Evolutionary conservation across 257 asterid species (phyloP).

Genomic region (Leptodermis oblonga): DNA sequence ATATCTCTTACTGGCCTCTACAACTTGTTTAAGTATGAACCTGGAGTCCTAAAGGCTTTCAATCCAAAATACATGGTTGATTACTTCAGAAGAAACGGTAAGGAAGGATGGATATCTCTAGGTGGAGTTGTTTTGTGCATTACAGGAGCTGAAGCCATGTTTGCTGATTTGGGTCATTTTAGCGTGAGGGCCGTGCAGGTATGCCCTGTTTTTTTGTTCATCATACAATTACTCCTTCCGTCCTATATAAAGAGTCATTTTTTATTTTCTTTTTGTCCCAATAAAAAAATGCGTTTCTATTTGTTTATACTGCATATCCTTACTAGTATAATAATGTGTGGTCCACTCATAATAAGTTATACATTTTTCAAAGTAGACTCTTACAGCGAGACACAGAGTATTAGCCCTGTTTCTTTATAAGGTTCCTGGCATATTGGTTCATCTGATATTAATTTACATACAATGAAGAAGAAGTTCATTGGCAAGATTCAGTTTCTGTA

Average conservation of each 20-base stretch:
- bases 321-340: no score
- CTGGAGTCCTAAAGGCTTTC: slow-evolving; percentile 42
- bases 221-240: not conserved
- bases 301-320: no score
- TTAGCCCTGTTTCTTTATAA: no score
- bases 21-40: slow-evolving; percentile 46
- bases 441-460: not conserved
- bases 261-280: not conserved
- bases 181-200: slow-evolving; percentile 62
- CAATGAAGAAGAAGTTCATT: no score
- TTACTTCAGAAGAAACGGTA: slow-evolving; percentile 58
- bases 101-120: slow-evolving; percentile 56
- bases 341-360: no score
- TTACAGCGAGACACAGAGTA: no score
- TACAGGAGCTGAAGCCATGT: slow-evolving; percentile 86
- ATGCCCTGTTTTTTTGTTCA: no score
- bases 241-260: not conserved
- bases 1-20: slow-evolving; percentile 47
- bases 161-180: slow-evolving; percentile 81
- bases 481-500: not conserved
- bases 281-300: not conserved
- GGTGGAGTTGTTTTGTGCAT: slow-evolving; percentile 70
- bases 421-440: not conserved
- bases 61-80: slow-evolving; percentile 51
- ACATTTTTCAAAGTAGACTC: no score